Conservation (phyloP, 306 rosid species). For the Chamaecrista fasciculata region DNA sequence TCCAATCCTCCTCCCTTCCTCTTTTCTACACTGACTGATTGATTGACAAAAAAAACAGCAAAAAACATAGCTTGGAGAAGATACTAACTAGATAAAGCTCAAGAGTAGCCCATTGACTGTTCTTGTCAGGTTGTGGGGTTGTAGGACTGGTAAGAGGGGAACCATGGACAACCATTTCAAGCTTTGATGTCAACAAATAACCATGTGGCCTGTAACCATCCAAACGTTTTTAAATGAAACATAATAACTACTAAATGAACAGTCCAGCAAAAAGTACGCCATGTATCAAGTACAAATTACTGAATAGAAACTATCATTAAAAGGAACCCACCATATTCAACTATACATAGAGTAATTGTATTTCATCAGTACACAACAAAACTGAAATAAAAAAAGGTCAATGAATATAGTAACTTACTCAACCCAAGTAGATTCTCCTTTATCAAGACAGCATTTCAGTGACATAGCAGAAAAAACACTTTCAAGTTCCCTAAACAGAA, state of each 20-base stretch:
- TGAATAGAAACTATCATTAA: constrained; percentile 6
- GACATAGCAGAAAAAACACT: constrained; percentile 68
- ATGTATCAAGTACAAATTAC: constrained; percentile 6
- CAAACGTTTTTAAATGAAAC: constrained; percentile 29
- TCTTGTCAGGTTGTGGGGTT: constrained; percentile 49
- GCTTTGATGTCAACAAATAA: constrained; percentile 62
- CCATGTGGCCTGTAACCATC: constrained; percentile 52
- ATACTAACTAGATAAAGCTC: constrained; percentile 79
- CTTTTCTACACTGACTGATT: constrained; percentile 6
- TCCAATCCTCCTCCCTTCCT: background rate
- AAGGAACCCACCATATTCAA: background rate
- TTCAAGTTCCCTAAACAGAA: constrained; percentile 75
- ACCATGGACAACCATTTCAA: constrained; percentile 56
- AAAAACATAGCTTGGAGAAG: constrained; percentile 26
- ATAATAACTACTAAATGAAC: constrained; percentile 19
- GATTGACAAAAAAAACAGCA: constrained; percentile 2
- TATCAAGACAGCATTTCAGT: constrained; percentile 71
- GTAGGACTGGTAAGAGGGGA: constrained; percentile 51
- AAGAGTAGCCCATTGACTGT: constrained; percentile 63
- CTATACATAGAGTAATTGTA: background rate
- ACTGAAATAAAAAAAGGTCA: constrained; percentile 15
- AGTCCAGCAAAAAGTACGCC: constrained; percentile 6
- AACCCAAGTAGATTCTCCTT: constrained; percentile 51
- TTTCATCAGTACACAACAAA: constrained; percentile 25
- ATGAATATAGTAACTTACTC: constrained; percentile 46